Evolutionary conservation across 352 stramenopile species (phyloP), one percentile per base, ranked within the genome.

Genomic region (Aphanomyces astaci): DNA sequence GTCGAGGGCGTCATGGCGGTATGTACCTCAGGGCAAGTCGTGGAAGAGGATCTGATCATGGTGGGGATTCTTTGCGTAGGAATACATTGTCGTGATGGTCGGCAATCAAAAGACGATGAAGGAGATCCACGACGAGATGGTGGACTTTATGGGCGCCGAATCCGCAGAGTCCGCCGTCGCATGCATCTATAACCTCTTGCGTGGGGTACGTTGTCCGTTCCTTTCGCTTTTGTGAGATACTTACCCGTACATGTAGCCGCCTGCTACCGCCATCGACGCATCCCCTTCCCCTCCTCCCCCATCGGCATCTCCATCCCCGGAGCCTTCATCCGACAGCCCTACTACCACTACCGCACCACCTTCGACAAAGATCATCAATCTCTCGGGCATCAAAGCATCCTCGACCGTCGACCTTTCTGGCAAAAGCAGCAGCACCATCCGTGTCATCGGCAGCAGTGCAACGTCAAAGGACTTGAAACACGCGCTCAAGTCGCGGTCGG

Each of bases 1-100:
- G 83, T 92, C 60, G 85, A 94, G 75, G 84, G 78, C 33, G 83
- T 90, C 56, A 94, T 94, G 85, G 83, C 85, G 85, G 85, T 94
- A 89, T 27, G 52, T 60, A 22, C n/a, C 19, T 11, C 24, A 22
- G 22, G 11, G 15, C 22, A 24, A 4, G 10, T 9, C 9, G 15
- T 27, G 46, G 22, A 54, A 9, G 39, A 46, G 9, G 39, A 46
- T 17, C 27, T 19, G 4, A 59, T 63, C 0, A 13, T n/a, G 27
- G n/a, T n/a, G n/a, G n/a, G n/a, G n/a, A n/a, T n/a, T n/a, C n/a
- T n/a, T n/a, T n/a, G 13, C 31, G 7, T 63, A 92, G 84, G 83
- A 94, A 76, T 94, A 90, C 71, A 82, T 94, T 54, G 79, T 89
- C 65, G 81, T 90, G 30, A 90, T 94, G 85, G 84, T 94, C 66